phyloP scores from a whole-genome alignment of 768 basidiomycete species.

The Bullera alba region DNA sequence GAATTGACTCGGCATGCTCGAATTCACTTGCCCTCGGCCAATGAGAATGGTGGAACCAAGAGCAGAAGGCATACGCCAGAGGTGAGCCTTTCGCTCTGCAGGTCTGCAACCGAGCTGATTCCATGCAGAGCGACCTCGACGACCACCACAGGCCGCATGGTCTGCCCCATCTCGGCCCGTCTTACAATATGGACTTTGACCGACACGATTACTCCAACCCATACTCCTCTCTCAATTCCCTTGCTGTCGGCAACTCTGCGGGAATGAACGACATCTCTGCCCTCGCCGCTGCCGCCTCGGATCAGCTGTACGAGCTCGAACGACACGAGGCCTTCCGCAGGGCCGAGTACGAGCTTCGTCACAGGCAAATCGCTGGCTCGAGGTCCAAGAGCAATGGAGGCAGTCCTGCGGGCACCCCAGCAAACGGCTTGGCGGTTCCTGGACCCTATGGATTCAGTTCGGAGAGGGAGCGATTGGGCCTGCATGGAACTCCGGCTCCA shows the following conservation, averaged over 20 bases:
- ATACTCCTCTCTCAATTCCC: slow-evolving; percentile 23
- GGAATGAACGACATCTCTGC: slow-evolving; percentile 48
- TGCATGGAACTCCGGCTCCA: slow-evolving; percentile 23
- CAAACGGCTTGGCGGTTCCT: slow-evolving; percentile 5
- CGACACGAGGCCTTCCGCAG: slow-evolving; percentile 72
- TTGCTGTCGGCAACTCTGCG: slow-evolving; percentile 26
- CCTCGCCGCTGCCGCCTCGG: slow-evolving; percentile 61
- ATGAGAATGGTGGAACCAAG: slow-evolving; percentile 52
- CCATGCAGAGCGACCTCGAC: slow-evolving; percentile 22
- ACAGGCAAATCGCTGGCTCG: slow-evolving; percentile 54
- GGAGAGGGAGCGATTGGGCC: slow-evolving; percentile 32
- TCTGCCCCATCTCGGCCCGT: slow-evolving; percentile 32
- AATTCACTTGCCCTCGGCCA: slow-evolving; percentile 69
- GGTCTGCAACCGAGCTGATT: not conserved
- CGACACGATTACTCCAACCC: slow-evolving; percentile 27
- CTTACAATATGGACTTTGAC: slow-evolving; percentile 40
- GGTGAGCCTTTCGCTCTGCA: slow-evolving; percentile 23
- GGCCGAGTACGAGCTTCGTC: slow-evolving; percentile 76
- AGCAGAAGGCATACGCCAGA: slow-evolving; percentile 35
- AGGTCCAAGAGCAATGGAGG: slow-evolving; percentile 31
- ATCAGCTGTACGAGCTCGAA: slow-evolving; percentile 83
- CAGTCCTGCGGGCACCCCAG: slow-evolving; percentile 37
- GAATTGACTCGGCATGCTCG: slow-evolving; percentile 93
- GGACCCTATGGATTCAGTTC: slow-evolving; percentile 34
- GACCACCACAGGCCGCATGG: slow-evolving; percentile 20